A percentile compares a stretch with the other conserved stretches of the same genome.
phyloP scores from a whole-genome alignment of 2,329 filamentous ascomycete species.

The Aspergillus caelatus region DNA sequence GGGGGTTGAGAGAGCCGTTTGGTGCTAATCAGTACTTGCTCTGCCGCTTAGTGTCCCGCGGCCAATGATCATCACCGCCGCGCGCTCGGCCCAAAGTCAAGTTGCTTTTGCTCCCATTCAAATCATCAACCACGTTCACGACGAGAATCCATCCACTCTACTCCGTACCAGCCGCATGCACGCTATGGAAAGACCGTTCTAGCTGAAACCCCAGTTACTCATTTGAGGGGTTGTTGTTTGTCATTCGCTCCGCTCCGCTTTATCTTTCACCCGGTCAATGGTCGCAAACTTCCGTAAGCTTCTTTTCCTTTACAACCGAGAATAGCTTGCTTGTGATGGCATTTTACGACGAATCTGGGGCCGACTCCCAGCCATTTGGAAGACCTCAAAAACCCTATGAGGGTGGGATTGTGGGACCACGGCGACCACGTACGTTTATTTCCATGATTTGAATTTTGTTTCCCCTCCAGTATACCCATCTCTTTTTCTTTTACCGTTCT shows the following conservation, averaged over 20 bases:
- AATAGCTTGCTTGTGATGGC: conserved; percentile 34
- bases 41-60: conserved; percentile 1
- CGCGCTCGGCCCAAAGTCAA: conserved; percentile 10
- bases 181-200: conserved; percentile 10
- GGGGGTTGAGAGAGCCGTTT: conserved; percentile 14
- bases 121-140: neutral
- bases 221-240: neutral
- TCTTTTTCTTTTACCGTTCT: neutral
- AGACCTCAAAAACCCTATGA: conserved; percentile 37
- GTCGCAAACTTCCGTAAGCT: conserved; percentile 19
- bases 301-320: conserved; percentile 11
- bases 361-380: conserved; percentile 36
- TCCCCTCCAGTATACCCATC: neutral
- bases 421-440: conserved; percentile 42
- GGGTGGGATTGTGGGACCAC: conserved; percentile 39
- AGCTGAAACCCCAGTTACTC: conserved; percentile 1
- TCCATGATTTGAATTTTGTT: neutral
- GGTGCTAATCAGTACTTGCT: conserved; percentile 1
- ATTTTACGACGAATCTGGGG: conserved; percentile 42
- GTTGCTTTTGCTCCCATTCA: neutral
- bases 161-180: conserved; percentile 3
- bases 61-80: conserved; percentile 9
- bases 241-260: conserved; percentile 3
- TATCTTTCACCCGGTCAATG: conserved; percentile 18
- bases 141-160: neutral